Percentiles rank a stretch among this genome's conserved stretches.
These are phyloP conservation scores for Thraustotheca clavata DNA, from an alignment of 352 stramenopile genomes.

Conservation along the genomic window DNA sequence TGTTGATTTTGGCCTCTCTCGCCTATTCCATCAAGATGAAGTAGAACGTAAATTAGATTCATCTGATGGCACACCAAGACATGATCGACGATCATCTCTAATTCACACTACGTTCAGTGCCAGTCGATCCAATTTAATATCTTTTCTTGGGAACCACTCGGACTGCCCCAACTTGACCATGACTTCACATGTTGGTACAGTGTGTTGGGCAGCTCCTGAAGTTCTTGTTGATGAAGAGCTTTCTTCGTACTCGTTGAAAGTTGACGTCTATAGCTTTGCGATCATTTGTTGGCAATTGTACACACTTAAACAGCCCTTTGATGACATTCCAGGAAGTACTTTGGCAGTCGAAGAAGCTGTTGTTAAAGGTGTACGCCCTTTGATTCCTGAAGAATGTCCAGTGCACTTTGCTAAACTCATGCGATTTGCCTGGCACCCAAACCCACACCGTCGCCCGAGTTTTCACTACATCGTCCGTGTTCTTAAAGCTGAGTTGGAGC, in stretches of 20 bases:
- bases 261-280: slow-evolving; percentile 80
- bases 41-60: slow-evolving; percentile 33
- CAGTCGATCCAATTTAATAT: not conserved
- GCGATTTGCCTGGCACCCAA: slow-evolving; percentile 67
- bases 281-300: slow-evolving; percentile 81
- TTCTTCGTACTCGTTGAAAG: slow-evolving; percentile 69
- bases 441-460: slow-evolving; percentile 47
- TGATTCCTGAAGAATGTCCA: slow-evolving; percentile 50
- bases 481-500: slow-evolving; percentile 54
- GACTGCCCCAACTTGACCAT: slow-evolving; percentile 54
- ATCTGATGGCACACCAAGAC: too few relatives aligned
- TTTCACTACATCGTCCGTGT: slow-evolving; percentile 77
- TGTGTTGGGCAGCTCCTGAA: slow-evolving; percentile 67
- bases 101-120: not conserved
- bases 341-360: slow-evolving; percentile 67
- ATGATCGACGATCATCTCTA: not conserved
- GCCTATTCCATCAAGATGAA: slow-evolving; percentile 56
- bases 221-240: slow-evolving; percentile 59
- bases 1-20: slow-evolving; percentile 70
- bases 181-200: slow-evolving; percentile 74
- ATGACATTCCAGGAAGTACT: slow-evolving; percentile 68
- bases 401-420: slow-evolving; percentile 75
- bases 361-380: slow-evolving; percentile 44
- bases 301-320: slow-evolving; percentile 60
- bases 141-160: slow-evolving; percentile 25